These are phyloP conservation scores for Nannochloris sp. DNA, from an alignment of 139 green algal species.

Conservation along the genomic window DNA sequence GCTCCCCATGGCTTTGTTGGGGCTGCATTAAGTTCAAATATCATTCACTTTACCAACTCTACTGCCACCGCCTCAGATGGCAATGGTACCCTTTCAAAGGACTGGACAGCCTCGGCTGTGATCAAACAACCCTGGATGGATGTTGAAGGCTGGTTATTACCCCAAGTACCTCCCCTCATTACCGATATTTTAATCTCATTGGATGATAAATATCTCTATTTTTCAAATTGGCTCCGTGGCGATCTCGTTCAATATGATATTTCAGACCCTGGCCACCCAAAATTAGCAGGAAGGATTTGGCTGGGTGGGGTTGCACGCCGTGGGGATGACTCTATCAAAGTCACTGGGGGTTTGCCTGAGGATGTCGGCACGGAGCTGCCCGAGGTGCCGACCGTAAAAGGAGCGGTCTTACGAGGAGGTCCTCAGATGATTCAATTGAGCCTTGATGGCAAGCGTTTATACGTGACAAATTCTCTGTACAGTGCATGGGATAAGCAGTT, in stretches of 20 bases:
- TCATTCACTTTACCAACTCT: slow-evolving; percentile 61
- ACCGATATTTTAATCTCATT: slow-evolving; percentile 81
- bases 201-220: slow-evolving; percentile 72
- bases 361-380: slow-evolving; percentile 32
- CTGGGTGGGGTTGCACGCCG: slow-evolving; percentile 58
- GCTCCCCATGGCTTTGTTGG: slow-evolving; percentile 59
- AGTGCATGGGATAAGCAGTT: slow-evolving; percentile 72
- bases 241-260: slow-evolving; percentile 76
- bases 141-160: slow-evolving; percentile 74
- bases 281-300: slow-evolving; percentile 56
- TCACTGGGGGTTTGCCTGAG: slow-evolving; percentile 51
- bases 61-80: too few relatives aligned
- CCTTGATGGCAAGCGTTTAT: slow-evolving; percentile 72
- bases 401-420: slow-evolving; percentile 58
- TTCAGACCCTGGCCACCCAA: slow-evolving; percentile 53
- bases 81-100: too few relatives aligned
- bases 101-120: slow-evolving; percentile 16
- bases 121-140: slow-evolving; percentile 50
- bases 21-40: slow-evolving; percentile 61
- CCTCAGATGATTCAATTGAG: slow-evolving; percentile 84
- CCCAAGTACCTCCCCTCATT: slow-evolving; percentile 71
- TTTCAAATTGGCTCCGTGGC: slow-evolving; percentile 64
- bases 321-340: slow-evolving; percentile 50
- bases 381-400: slow-evolving; percentile 41
- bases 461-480: slow-evolving; percentile 72